A percentile compares a stretch with the other conserved stretches of the same genome.
phyloP scores from a whole-genome alignment of 805 yeast genomes.

The Wickerhamiella alocasiicola region DNA sequence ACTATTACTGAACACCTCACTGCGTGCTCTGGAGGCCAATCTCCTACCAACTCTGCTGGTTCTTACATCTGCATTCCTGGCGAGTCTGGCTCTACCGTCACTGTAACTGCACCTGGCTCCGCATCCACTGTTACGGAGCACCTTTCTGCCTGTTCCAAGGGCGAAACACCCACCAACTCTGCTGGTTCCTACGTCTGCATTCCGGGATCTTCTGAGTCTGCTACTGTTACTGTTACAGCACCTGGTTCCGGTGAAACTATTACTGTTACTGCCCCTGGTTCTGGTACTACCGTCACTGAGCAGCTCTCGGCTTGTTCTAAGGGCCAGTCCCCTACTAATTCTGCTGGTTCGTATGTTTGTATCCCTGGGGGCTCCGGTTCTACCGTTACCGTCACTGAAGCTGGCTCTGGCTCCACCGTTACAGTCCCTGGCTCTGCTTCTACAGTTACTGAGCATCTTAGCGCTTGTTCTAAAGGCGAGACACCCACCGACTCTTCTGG shows the following conservation, averaged over 20 bases:
- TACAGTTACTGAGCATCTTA: slow-evolving; percentile 11
- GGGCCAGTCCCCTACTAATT: slow-evolving; percentile 2
- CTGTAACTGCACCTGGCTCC: slow-evolving; percentile 9
- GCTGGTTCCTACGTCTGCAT: slow-evolving; percentile 2
- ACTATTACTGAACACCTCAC: slow-evolving; percentile 7
- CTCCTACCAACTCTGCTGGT: slow-evolving; percentile 12
- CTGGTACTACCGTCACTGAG: slow-evolving; percentile 12
- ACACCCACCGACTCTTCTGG: background rate
- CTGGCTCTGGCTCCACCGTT: background rate
- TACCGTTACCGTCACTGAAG: no score
- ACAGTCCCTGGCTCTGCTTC: slow-evolving; percentile 5
- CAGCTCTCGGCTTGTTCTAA: slow-evolving; percentile 8
- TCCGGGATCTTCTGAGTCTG: slow-evolving; percentile 1
- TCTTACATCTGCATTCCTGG: slow-evolving; percentile 15
- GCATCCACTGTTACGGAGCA: slow-evolving; percentile 7
- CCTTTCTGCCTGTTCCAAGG: slow-evolving; percentile 4
- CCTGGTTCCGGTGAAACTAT: slow-evolving; percentile 13
- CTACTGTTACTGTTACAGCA: slow-evolving; percentile 12
- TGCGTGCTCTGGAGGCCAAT: slow-evolving; percentile 4
- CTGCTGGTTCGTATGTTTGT: no score
- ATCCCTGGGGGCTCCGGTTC: no score
- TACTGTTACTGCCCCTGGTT: no score
- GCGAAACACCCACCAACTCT: background rate
- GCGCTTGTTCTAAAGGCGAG: slow-evolving; percentile 8
- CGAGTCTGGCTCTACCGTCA: slow-evolving; percentile 11